Conservation (phyloP, 1,284 basidiomycete genomes). For the Ganoderma boninense region DNA sequence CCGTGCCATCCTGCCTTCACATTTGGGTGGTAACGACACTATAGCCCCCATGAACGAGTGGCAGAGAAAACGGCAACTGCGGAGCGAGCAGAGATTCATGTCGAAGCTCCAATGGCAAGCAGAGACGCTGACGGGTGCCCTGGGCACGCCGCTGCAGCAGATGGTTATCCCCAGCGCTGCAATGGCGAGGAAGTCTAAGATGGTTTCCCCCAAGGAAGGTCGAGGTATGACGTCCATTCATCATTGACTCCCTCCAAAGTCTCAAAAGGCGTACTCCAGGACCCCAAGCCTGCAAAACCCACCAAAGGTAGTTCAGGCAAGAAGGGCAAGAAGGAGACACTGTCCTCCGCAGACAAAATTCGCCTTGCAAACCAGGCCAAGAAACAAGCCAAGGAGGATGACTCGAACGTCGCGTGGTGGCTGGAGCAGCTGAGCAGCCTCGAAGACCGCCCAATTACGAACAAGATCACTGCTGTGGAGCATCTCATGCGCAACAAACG, state of each 20-base stretch:
- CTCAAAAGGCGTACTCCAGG: neutral
- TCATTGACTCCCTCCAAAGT: too few relatives aligned
- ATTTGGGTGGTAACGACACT: slow-evolving; percentile 56
- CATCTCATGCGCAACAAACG: slow-evolving; percentile 54
- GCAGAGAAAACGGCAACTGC: slow-evolving; percentile 49
- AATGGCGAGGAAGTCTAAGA: slow-evolving; percentile 19
- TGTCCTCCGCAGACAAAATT: slow-evolving; percentile 51
- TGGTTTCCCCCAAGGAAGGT: neutral
- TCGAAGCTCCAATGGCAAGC: slow-evolving; percentile 63
- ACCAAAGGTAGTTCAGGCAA: slow-evolving; percentile 22
- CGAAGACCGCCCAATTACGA: slow-evolving; percentile 37
- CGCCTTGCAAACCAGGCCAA: slow-evolving; percentile 53
- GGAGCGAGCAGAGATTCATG: slow-evolving; percentile 64
- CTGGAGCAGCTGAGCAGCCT: slow-evolving; percentile 50
- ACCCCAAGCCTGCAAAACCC: slow-evolving; percentile 29
- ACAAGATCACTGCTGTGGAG: slow-evolving; percentile 46
- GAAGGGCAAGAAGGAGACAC: slow-evolving; percentile 43
- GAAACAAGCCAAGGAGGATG: slow-evolving; percentile 51
- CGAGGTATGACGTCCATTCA: slow-evolving; percentile 5
- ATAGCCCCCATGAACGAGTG: slow-evolving; percentile 43
- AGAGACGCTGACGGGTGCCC: slow-evolving; percentile 68
- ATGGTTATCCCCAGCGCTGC: slow-evolving; percentile 57
- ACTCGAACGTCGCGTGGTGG: slow-evolving; percentile 57
- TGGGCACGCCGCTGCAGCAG: slow-evolving; percentile 58
- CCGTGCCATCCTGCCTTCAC: slow-evolving; percentile 58